Base-by-base conservation (phyloP, 2,329 filamentous ascomycete species). In the Nemania bipapillata region DNA sequence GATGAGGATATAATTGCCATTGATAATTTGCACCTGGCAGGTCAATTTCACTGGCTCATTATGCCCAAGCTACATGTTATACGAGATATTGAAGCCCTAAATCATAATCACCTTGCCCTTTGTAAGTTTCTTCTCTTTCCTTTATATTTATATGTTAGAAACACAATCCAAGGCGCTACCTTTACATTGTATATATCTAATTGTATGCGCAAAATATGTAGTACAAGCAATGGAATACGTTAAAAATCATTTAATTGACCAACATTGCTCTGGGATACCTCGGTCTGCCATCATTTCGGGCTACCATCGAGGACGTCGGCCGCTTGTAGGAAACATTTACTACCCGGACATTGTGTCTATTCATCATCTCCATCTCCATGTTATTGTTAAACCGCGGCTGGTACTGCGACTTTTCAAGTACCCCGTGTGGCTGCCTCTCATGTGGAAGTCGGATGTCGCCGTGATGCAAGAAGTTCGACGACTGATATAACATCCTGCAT, bases 331-430 rank as follows among this genome's bases (percentile, higher is more conserved):
- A 2, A 30, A 57, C 11, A 45, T 71, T 4, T 71, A 65, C 42
- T 72, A 63, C 22, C 72, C 72, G 1, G 72, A 73, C 22, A 71
- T 72, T 8, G 17, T 73, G 24, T 73, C 72, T 4, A 67, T 73
- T 2, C 72, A 73, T 12, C 72, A 73, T 50, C 37, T 73, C 9
- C 72, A 73, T 37, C 66, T 73, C 22, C 72, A 73, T 22, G 66
- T 73, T 32, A 72, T 73, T 24, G 67, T 72, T 4, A 26, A 59
- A 26, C 72, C 72, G 11, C 60, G 30, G 2, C 59, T 65, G 2
- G 56, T 61, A 56, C 7, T 64, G 20, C 56, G 58, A 20, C 24
- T 71, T 2, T 69, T 71, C 37, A 73, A 73, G 35, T 73, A 73
- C 37, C 70, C 72, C 11, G 15, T 58, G 4, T 73, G 72, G 72